Base-by-base conservation (phyloP, 106 monocot genomes). In the Posidonia australis region DNA sequence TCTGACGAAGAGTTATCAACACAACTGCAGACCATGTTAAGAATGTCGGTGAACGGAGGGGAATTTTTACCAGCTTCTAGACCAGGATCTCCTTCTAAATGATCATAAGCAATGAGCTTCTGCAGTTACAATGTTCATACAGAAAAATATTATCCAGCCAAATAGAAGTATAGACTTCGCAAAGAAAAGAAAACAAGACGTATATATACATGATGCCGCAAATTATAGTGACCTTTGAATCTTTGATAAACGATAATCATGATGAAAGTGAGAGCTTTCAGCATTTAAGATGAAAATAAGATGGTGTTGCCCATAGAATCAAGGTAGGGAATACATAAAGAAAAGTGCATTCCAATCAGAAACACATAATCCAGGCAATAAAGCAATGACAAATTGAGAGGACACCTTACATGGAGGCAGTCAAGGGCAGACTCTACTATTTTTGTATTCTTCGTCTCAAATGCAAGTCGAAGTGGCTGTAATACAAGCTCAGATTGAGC, bases 21-120 rank as follows among this genome's bases (percentile, higher is more conserved):
- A 69, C 86, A 90, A 54, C 76, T 86, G 74, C 86, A 86, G 62
- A 94, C 74, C 77, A 89, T 86, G 67, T 67, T 94, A 42, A 94
- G 80, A 74, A 94, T 86, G 48, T 86, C 86, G 0, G 84, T 83
- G 75, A 90, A 90, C 42, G 86, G 36, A 48, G 74, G 76, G 54
- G 84, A 60, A 68, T 80, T 79, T 86, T 87, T 89, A 55, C 86
- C 84, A 54, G 76, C 77, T 74, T 86, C 86, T 28, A 94, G 65
- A 66, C 94, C 94, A 76, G 84, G 81, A 77, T 90, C 94, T 58
- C 94, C 94, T 80, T 94, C 94, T 79, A 94, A 77, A 80, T 94
- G 94, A 74, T 94, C 86, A 68, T 94, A 94, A 27, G 94, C 89
- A 67, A 94, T 90, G 78, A 94, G 90, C 90, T 94, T 94, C 94